Base-by-base conservation (phyloP, 2,329 filamentous ascomycete species). In the Beauveria varroae region DNA sequence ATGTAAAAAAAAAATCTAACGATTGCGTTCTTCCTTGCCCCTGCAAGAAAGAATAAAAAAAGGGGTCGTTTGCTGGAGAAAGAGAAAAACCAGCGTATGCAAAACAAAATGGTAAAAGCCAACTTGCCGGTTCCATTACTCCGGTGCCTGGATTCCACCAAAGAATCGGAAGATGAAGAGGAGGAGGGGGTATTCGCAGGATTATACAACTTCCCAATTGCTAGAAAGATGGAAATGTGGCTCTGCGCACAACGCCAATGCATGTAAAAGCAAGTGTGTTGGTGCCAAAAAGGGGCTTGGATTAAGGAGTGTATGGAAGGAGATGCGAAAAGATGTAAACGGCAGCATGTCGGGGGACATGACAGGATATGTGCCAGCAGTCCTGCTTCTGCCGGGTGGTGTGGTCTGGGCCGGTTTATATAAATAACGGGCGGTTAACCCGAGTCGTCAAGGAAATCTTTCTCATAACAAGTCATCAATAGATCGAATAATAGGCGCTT, bases 391-490 rank as follows among this genome's bases (percentile, higher is more conserved):
- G 41, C 51, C 50, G 8, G 30, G 30, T 1, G 26, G 43, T 43
- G 54, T 55, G 24, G 34, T 37, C 26, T 28, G 10, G 8, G 18
- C 9, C 8, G 41, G 20, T 28, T 20, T 37, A n/a, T 57, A 49
- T 47, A 37, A 37, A 46, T 14, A 10, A 14, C 14, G 20, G 43
- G 43, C 9, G 5, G 12, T 10, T 14, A 37, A 8, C 30, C 43
- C 41, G 16, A 53, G 37, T 61, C 58, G 51, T 49, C 30, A 60
- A 52, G 57, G 30, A 22, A 61, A 61, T 47, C 22, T 22, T 34
- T 57, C 59, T 78, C 80, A 92, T 73, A 93, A 77, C 57, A 91
- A 78, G 68, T 92, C 89, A 71, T 90, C 87, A 68, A 93, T 93
- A 62, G 87, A 92, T 61, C 89, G 81, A 57, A 86, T 85, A 63